phyloP scores from a whole-genome alignment of 2,329 filamentous ascomycete species.

The Diaporthe sp. region DNA sequence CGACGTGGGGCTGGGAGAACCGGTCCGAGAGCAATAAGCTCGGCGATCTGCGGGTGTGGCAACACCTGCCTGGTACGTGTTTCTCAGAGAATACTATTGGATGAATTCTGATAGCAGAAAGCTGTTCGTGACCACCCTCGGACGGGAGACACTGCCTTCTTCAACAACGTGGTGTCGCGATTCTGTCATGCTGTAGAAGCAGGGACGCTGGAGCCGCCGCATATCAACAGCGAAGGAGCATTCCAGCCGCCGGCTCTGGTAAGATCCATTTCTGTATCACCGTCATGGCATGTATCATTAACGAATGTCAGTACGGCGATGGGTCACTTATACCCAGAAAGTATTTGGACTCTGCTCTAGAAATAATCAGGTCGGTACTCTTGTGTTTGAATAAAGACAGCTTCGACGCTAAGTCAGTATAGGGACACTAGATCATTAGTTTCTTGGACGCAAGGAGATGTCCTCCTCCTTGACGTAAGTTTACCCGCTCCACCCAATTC shows the following conservation, averaged over 20 bases:
- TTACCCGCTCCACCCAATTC: fast-evolving
- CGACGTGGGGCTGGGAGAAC: slow-evolving; percentile 1
- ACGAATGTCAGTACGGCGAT: background rate
- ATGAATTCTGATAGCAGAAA: background rate
- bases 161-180: slow-evolving; percentile 9
- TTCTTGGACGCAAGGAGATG: background rate
- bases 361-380: background rate
- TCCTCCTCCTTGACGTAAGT: background rate
- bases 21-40: background rate
- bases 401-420: background rate
- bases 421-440: background rate
- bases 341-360: slow-evolving; percentile 3
- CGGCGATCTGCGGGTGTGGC: slow-evolving; percentile 8
- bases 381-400: fast-evolving
- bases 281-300: background rate
- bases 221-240: background rate
- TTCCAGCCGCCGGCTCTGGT: slow-evolving; percentile 8
- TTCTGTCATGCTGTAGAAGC: slow-evolving; percentile 13
- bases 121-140: background rate
- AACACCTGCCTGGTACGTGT: background rate
- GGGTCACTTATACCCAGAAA: background rate
- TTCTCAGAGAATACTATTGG: fast-evolving
- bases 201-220: background rate
- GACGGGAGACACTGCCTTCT: slow-evolving; percentile 4
- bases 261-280: background rate